These are phyloP conservation scores for Monilinia fructigena DNA, from an alignment of 2,329 filamentous ascomycete species.

Conservation along the genomic window DNA sequence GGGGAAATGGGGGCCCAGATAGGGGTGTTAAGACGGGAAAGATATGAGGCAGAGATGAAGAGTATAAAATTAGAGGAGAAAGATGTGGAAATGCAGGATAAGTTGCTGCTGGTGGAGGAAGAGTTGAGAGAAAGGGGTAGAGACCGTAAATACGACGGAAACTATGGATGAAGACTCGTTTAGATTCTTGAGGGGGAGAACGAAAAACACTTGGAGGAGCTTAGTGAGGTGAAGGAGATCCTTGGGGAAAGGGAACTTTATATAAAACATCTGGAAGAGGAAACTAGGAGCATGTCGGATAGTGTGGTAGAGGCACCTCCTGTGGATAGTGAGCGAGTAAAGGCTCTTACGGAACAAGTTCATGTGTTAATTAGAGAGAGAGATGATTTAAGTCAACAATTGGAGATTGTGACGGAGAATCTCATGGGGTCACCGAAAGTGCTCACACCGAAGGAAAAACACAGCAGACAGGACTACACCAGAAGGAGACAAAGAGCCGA, in stretches of 20 bases:
- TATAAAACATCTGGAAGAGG: background rate
- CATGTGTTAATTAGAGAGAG: background rate
- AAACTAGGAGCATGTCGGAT: background rate
- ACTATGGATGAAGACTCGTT: too few species aligned
- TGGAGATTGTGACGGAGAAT: slow-evolving; percentile 18
- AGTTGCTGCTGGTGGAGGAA: background rate
- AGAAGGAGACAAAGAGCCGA: background rate
- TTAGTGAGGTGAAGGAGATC: background rate
- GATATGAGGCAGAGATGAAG: background rate
- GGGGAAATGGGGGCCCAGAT: background rate
- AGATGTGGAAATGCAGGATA: background rate
- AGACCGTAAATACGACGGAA: background rate
- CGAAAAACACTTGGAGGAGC: background rate
- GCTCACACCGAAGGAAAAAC: background rate
- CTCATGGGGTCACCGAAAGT: background rate
- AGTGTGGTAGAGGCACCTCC: background rate
- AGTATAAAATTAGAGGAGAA: background rate
- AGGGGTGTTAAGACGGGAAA: background rate
- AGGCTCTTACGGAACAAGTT: background rate
- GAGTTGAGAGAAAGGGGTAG: background rate
- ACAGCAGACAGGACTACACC: background rate
- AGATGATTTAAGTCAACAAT: slow-evolving; percentile 2
- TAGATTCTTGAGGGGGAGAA: background rate
- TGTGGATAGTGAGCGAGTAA: too few species aligned
- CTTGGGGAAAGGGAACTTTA: background rate